Conservation (phyloP, 495 filamentous ascomycete genomes). For the Hyaloscypha variabilis region DNA sequence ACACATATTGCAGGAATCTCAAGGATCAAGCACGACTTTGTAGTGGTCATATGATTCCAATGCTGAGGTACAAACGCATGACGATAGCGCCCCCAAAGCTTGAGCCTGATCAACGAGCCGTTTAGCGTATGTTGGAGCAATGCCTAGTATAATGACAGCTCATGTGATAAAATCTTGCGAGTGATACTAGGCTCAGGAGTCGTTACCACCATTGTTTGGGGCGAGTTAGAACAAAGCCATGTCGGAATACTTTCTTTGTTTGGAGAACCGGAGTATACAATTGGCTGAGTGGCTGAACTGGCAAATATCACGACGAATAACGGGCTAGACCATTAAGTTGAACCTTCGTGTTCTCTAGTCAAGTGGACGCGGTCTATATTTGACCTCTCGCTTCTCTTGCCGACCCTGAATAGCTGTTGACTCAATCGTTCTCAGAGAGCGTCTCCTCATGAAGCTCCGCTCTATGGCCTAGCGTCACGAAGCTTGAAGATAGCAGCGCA, state of each 20-base stretch:
- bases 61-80: background rate
- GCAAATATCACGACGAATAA: too few relatives aligned
- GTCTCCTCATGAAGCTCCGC: background rate
- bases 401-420: too few relatives aligned
- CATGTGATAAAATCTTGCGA: background rate
- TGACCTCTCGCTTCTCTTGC: too few relatives aligned
- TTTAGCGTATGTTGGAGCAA: background rate
- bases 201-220: background rate
- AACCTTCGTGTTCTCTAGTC: too few relatives aligned
- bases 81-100: background rate
- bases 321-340: too few relatives aligned
- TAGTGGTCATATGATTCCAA: background rate
- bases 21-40: background rate
- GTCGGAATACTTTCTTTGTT: too few relatives aligned
- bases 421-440: background rate
- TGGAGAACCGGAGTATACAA: too few relatives aligned
- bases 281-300: too few relatives aligned
- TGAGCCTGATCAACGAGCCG: background rate
- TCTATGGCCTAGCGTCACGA: constrained; percentile 20
- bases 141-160: background rate
- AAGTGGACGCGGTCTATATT: too few relatives aligned
- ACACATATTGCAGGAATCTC: background rate
- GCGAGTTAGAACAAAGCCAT: background rate
- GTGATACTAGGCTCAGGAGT: background rate
- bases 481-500: constrained; percentile 10